Evolutionary conservation across 345 rosid species (phyloP).

Genomic region (Excoecaria cochinchinensis): DNA sequence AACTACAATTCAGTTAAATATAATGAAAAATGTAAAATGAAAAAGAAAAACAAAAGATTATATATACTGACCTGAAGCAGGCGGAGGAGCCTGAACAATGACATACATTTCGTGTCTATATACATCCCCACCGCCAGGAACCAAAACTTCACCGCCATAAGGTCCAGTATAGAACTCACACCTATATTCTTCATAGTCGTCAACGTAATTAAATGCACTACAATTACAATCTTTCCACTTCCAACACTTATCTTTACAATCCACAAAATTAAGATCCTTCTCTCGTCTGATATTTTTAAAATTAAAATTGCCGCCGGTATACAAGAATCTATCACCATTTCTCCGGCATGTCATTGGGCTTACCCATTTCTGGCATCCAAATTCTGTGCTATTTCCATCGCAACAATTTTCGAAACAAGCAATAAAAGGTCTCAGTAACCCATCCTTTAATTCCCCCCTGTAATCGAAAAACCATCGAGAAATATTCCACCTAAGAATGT

Average conservation of each 20-base stretch:
- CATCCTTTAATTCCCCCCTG: neutral
- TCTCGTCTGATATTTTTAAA: too few species aligned
- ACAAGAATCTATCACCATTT: neutral
- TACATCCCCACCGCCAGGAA: too few species aligned
- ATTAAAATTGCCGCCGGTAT: neutral
- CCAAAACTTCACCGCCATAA: neutral
- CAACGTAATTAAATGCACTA: neutral
- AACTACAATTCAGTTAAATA: too few species aligned
- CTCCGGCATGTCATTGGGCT: neutral
- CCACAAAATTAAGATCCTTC: neutral
- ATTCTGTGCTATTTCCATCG: neutral
- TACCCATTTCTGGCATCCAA: conserved; percentile 11
- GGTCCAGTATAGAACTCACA: neutral
- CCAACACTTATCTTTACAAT: conserved; percentile 19
- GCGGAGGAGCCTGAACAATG: neutral
- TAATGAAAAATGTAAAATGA: too few species aligned
- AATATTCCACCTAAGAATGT: neutral
- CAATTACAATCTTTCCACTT: neutral
- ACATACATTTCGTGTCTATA: neutral
- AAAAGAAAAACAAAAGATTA: too few species aligned
- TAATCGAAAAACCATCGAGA: neutral
- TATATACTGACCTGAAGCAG: neutral
- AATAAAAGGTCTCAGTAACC: neutral
- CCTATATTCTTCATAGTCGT: too few species aligned
- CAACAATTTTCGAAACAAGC: neutral